Base-by-base conservation (phyloP, 257 asterid genomes). In the Sherardia arvensis region DNA sequence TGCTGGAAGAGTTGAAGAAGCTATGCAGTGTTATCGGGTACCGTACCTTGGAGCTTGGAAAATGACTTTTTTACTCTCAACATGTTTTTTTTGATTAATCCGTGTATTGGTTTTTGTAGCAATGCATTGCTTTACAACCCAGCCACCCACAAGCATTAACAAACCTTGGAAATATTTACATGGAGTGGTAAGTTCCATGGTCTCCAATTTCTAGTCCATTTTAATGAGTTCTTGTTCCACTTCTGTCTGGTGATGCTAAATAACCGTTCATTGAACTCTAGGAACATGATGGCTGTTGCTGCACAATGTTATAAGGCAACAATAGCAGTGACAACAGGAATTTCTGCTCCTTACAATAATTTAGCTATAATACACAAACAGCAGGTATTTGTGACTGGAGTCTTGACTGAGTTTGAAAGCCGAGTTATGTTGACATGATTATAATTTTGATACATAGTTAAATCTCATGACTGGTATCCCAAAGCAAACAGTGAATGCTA, bases 71-170 rank as follows among this genome's bases (percentile, higher is more conserved):
- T 28, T 18, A n/a, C 62, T 45, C 59, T 25, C n/a, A 30, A 47
- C 49, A n/a, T n/a, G n/a, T 66, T 58, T 10, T n/a, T 3, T 55
- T 67, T 76, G 56, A 76, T 73, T 49, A n/a, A 56, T 14, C 25
- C 0, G 51, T n/a, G 40, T 27, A 29, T 80, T 73, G 68, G 40
- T 59, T 47, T 66, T 23, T 76, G 80, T 74, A 93, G 99, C 96
- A 93, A 90, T 93, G 99, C 82, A 79, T 93, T 71, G 68, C 94
- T 69, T 87, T 93, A 74, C 97, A 90, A 72, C 93, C 97, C 47
- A 90, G 76, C 64, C 99, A 93, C 70, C 99, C 99, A 12, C 99
- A 93, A 78, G 99, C 99, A 29, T 96, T 87, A 34, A 86, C 97
- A 38, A 93, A 90, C 81, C 95, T 93, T 76, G 99, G 99, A 64